phyloP scores from a whole-genome alignment of 176 grass and related monocot genomes.

The Carex kokanica region DNA sequence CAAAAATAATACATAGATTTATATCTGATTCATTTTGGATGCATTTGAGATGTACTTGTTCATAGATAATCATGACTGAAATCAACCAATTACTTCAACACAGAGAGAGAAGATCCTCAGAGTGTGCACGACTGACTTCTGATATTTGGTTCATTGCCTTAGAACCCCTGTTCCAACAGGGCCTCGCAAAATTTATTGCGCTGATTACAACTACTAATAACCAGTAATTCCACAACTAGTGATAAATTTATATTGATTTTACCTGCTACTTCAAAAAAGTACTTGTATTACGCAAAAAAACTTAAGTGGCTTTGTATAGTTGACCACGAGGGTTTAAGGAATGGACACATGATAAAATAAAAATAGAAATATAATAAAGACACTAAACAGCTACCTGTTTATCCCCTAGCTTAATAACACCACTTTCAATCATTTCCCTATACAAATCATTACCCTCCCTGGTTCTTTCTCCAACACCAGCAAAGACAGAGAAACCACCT shows the following conservation, averaged over 20 bases:
- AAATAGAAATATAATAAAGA: not conserved
- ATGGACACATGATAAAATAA: not conserved
- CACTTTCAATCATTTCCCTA: constrained; percentile 98
- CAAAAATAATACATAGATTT: not conserved
- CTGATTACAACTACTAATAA: not conserved
- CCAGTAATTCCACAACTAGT: not conserved
- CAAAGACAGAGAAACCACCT: constrained; percentile 99
- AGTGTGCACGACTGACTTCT: not conserved
- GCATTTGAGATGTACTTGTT: not conserved
- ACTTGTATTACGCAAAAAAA: not conserved
- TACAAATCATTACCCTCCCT: constrained; percentile 95
- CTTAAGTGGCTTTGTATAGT: not conserved
- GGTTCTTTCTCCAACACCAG: constrained; percentile 92
- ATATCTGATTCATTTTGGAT: not conserved
- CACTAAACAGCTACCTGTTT: constrained; percentile 56
- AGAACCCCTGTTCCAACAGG: not conserved
- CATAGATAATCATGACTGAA: not conserved
- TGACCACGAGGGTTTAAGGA: not conserved
- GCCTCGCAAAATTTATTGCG: not conserved
- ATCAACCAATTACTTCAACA: not conserved
- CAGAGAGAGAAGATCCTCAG: not conserved
- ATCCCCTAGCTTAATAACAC: constrained; percentile 92
- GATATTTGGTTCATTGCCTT: not conserved
- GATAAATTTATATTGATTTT: not conserved
- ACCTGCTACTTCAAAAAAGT: not conserved